Evolutionary conservation across 2,329 filamentous ascomycete species (phyloP), one percentile per base, ranked within the genome.

Genomic region (Claviceps sorghi): DNA sequence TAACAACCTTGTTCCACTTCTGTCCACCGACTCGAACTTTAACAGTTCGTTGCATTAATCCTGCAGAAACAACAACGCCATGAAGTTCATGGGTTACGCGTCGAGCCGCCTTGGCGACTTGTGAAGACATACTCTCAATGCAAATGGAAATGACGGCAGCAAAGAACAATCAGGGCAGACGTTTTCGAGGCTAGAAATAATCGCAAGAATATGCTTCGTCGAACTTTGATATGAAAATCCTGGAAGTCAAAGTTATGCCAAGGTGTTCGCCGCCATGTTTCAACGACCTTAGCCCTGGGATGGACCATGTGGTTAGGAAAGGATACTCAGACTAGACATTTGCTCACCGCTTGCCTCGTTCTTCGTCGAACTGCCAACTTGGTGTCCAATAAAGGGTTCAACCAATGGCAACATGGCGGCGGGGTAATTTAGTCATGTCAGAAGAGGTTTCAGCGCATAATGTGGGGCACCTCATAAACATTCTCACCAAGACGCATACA

Each of bases 31-130:
- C 75, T 58, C 82, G 79, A 56, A 90, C 86, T 68, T 86, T 89
- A 53, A 89, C 84, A 2, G 86, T 89, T 68, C 83, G 86, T 54
- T 80, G 70, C 83, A 89, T 89, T 54, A 83, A 75, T 21, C 86
- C 87, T 7, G 86, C 81, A 43, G 85, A 88, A 49, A 90, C 79
- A 26, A 91, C 87, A 42, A 91, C 79, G 56, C 84, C 85, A 55
- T 76, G 74, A 53, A 80, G 64, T 61, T 79, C 73, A 54, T 74
- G 72, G 50, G 70, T 72, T 49, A 72, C 71, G 51, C 66, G 67
- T 51, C 68, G 68, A 53, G 71, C 68, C 36, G 69, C 69, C 56
- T 66, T 68, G 21, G 65, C 65, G n/a, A 69, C 60, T 56, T 65
- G 67, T 10, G 67, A 67, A 19, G 71, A 68, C 71, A 74, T 73